phyloP scores from a whole-genome alignment of 2,329 filamentous ascomycete species.

The Colletotrichum aenigma region DNA sequence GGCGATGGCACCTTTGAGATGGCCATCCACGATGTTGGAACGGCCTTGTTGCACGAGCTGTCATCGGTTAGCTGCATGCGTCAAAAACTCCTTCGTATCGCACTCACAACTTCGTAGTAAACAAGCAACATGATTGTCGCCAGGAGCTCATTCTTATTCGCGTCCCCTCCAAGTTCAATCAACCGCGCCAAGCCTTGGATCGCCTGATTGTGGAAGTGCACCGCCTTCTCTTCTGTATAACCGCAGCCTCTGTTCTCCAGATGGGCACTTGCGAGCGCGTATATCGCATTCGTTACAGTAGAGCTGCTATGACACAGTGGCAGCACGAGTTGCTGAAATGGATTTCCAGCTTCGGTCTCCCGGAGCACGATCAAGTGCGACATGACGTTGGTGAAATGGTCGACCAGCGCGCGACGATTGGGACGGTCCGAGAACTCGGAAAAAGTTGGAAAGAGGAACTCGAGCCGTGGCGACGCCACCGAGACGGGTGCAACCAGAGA shows the following conservation, averaged over 20 bases:
- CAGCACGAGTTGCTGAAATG: slow-evolving; percentile 67
- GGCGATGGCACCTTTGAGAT: slow-evolving; percentile 65
- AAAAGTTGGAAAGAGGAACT: slow-evolving; percentile 58
- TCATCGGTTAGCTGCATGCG: not conserved
- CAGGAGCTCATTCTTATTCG: slow-evolving; percentile 61
- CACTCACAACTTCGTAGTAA: slow-evolving; percentile 67
- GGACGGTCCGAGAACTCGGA: slow-evolving; percentile 60
- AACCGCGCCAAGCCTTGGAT: slow-evolving; percentile 61
- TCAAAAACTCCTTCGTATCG: not conserved
- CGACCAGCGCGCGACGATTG: slow-evolving; percentile 60
- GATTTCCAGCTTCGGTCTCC: slow-evolving; percentile 63
- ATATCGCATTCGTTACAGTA: slow-evolving; percentile 80
- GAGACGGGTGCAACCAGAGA: slow-evolving; percentile 39
- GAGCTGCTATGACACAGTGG: slow-evolving; percentile 60
- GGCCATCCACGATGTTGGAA: slow-evolving; percentile 64
- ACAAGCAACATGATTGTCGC: slow-evolving; percentile 66
- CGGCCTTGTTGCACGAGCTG: slow-evolving; percentile 66
- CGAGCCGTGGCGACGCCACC: slow-evolving; percentile 46
- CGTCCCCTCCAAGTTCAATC: slow-evolving; percentile 56
- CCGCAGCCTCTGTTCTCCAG: slow-evolving; percentile 65
- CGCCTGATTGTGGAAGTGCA: slow-evolving; percentile 64
- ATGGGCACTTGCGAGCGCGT: slow-evolving; percentile 83
- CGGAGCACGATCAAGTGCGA: slow-evolving; percentile 70
- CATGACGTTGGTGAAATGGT: slow-evolving; percentile 68
- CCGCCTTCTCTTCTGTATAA: slow-evolving; percentile 55